Evolutionary conservation across 2,329 filamentous ascomycete species (phyloP), one percentile per base, ranked within the genome.

Genomic region (Exophiala phaeomuriformis): DNA sequence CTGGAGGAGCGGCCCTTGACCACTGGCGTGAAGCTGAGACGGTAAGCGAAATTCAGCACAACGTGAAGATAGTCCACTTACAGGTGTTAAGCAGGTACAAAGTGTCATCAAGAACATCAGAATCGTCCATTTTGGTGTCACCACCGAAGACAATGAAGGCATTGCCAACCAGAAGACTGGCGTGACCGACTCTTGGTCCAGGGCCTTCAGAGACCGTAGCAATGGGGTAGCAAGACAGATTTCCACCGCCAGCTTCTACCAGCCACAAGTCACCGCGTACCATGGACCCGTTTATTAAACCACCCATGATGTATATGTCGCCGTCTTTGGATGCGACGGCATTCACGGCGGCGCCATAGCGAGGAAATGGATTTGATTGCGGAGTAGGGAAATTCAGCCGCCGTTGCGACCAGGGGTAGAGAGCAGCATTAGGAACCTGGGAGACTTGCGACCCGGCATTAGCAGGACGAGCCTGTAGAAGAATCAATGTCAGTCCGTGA

Each of bases 71-170:
- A 29, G 41, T 29, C 55, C 51, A 77, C 91, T 74, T 78, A 97
- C 93, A 96, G 47, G 93, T 98, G 72, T 98, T 98, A 48, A 98
- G 77, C 47, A 98, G 79, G 71, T 98, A 98, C 8, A 98, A 75
- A 0, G 93, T 97, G 72, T 98, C 91, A 65, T 98, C 93, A 53
- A 98, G 75, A 46, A 88, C 78, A 70, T 98, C 93, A 32, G 83
- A 82, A 66, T 97, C 93, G 51, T 96, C 90, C 67, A 95, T 86
- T 71, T 98, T 98, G 48, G 93, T 98, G 69, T 98, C 94, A 67
- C 93, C 93, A 47, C 93, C 94, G 67, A 97, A 98, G 8, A 98
- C 93, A 63, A 98, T 98, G 69, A 97, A 98, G 0, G 93, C 93
- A 71, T 98, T 98, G 53, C 94, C 94, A 50, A 98, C 93, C 10